A percentile compares a stretch with the other conserved stretches of the same genome.
phyloP scores from a whole-genome alignment of 257 asterid species.

The Solanum appendiculatum region DNA sequence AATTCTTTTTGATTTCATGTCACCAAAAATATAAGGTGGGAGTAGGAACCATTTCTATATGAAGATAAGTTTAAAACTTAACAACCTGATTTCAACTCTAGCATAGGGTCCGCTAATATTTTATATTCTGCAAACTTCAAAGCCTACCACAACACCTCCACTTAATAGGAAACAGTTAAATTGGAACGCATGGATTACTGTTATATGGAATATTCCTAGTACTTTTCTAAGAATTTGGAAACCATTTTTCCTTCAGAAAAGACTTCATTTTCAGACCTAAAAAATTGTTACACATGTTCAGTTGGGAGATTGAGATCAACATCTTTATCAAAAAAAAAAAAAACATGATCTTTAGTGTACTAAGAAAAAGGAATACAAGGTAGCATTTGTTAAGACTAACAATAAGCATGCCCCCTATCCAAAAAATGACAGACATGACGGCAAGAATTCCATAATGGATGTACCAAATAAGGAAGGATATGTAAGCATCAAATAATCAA shows the following conservation, averaged over 20 bases:
- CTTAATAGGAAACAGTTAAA: background rate
- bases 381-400: background rate
- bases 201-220: background rate
- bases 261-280: background rate
- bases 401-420: background rate
- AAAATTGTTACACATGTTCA: background rate
- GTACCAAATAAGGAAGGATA: background rate
- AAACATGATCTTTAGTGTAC: background rate
- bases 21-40: background rate
- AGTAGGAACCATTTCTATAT: background rate
- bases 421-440: background rate
- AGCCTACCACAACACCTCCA: background rate
- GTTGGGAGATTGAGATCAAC: background rate
- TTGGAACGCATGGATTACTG: background rate
- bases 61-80: background rate
- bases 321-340: background rate
- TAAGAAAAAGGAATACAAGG: background rate
- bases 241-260: background rate
- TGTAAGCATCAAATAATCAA: background rate
- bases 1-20: background rate
- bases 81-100: background rate
- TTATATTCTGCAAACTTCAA: background rate
- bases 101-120: background rate
- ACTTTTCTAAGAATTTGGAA: background rate
- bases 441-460: background rate